These are phyloP conservation scores for Neofusicoccum kwambonambiense DNA, from an alignment of 2,329 filamentous ascomycete species.

Conservation along the genomic window DNA sequence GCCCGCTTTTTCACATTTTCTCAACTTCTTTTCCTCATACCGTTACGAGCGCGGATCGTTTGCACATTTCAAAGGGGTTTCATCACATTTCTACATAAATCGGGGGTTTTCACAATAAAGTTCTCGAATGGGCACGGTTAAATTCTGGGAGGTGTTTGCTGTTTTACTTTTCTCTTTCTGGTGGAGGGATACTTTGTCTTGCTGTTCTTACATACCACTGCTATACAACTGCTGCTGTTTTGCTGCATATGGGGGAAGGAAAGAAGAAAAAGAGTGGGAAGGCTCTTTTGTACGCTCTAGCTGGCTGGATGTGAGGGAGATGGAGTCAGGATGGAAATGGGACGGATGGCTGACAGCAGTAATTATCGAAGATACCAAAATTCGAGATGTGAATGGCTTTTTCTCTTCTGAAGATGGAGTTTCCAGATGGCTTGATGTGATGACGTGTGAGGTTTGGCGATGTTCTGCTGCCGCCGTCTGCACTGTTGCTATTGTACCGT, in stretches of 20 bases:
- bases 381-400: slow-evolving; percentile 16
- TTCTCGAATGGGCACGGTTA: not conserved
- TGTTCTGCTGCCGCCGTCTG: not conserved
- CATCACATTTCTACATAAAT: not conserved
- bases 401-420: not conserved
- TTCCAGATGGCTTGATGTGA: not conserved
- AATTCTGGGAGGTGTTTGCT: not conserved
- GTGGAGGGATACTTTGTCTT: not conserved
- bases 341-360: not conserved
- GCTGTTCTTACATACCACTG: not conserved
- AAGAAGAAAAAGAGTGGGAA: not conserved
- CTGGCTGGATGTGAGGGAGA: not conserved
- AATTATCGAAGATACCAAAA: slow-evolving; percentile 15
- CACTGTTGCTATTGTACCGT: no score
- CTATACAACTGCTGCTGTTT: not conserved
- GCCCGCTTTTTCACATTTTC: not conserved
- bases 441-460: not conserved
- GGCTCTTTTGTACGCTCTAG: not conserved
- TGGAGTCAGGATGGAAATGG: not conserved
- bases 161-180: not conserved
- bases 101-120: not conserved
- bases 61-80: not conserved
- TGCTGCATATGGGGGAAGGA: not conserved
- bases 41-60: no score
- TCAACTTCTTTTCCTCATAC: no score